Conservation (phyloP, 306 rosid species). For the Cucurbita moschata region DNA sequence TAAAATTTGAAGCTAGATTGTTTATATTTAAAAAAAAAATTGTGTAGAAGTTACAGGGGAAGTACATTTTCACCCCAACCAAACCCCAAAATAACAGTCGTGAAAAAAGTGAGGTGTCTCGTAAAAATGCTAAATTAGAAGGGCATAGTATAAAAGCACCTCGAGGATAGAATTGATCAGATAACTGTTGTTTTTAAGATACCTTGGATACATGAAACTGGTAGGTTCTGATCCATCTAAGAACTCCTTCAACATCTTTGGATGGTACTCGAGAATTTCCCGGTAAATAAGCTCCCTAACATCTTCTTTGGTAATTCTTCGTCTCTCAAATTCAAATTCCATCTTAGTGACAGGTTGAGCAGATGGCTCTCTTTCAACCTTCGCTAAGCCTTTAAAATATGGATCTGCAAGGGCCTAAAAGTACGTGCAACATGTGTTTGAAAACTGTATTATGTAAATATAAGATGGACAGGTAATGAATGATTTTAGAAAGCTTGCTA, state of each 20-base stretch:
- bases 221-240: slow-evolving; percentile 96
- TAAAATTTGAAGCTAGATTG: not conserved
- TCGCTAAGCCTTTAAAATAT: slow-evolving; percentile 95
- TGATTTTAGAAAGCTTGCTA: not conserved
- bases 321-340: slow-evolving; percentile 99
- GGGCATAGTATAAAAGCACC: not conserved
- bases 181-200: slow-evolving; percentile 3
- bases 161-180: not conserved
- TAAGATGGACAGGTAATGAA: not conserved
- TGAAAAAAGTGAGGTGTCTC: not conserved
- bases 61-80: not conserved
- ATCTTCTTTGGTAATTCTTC: slow-evolving; percentile 95
- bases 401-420: slow-evolving; percentile 92
- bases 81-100: not conserved
- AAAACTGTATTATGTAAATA: slow-evolving; percentile 6
- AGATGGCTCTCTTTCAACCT: slow-evolving; percentile 95
- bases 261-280: slow-evolving; percentile 92
- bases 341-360: slow-evolving; percentile 97
- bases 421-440: slow-evolving; percentile 11
- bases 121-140: not conserved
- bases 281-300: slow-evolving; percentile 93
- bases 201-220: slow-evolving; percentile 98
- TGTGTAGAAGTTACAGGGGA: not conserved
- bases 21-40: not conserved
- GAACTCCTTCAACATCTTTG: slow-evolving; percentile 85